These are phyloP conservation scores for Trichoderma sp. DNA, from an alignment of 2,329 filamentous ascomycete species.

Conservation along the genomic window DNA sequence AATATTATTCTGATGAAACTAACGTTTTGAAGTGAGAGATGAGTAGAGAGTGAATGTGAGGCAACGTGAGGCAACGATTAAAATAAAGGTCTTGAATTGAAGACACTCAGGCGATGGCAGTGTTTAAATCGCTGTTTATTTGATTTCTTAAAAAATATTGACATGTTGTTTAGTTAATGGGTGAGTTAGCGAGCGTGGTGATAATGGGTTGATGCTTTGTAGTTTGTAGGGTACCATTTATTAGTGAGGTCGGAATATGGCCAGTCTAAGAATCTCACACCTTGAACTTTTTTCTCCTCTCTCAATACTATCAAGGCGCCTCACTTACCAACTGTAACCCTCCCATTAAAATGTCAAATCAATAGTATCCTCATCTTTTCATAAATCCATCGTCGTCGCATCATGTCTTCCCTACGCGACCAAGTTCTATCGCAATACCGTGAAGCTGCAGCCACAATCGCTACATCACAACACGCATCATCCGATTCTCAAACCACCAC, in stretches of 20 bases:
- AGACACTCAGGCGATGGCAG: background rate
- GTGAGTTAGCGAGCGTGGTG: background rate
- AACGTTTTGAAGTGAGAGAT: background rate
- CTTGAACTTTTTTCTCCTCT: background rate
- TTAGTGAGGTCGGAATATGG: background rate
- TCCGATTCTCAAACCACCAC: background rate
- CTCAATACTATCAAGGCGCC: background rate
- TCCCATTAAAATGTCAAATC: background rate
- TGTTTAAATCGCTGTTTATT: background rate
- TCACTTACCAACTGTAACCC: background rate
- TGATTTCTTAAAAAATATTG: background rate
- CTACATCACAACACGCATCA: background rate
- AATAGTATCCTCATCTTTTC: too few species aligned
- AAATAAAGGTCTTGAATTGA: background rate
- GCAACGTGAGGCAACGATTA: too few species aligned
- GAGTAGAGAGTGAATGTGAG: background rate
- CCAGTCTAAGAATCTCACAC: background rate
- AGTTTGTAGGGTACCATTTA: background rate
- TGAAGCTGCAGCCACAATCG: conserved; percentile 24
- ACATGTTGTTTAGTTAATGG: background rate
- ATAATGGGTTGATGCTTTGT: background rate
- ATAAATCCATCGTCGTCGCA: background rate
- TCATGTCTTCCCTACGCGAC: conserved; percentile 25
- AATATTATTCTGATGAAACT: background rate
- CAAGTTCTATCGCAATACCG: conserved; percentile 28